A percentile compares a stretch with the other conserved stretches of the same genome.
These are phyloP conservation scores for Debaryomyces subglobosus DNA, from an alignment of 1,139 yeast genomes.

Conservation along the genomic window DNA sequence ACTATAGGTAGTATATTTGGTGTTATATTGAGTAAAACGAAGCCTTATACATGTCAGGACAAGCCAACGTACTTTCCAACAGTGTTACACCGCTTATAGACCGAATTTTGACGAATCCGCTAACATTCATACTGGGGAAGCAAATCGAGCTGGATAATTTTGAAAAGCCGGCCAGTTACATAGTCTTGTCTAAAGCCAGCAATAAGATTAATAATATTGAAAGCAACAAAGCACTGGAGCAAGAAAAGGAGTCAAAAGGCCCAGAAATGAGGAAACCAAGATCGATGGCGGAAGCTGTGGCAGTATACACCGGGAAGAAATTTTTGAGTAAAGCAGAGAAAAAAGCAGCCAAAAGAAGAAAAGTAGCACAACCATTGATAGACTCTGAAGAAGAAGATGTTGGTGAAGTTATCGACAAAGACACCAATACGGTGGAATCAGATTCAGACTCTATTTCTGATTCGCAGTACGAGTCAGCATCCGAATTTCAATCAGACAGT, in stretches of 20 bases:
- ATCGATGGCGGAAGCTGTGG: conserved; percentile 65
- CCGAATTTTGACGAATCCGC: conserved; percentile 59
- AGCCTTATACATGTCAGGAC: background rate
- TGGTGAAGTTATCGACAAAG: conserved; percentile 22
- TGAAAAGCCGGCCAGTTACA: conserved; percentile 42
- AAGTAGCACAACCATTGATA: conserved; percentile 16
- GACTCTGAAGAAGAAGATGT: conserved; percentile 28
- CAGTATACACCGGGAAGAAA: conserved; percentile 58
- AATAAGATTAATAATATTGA: background rate
- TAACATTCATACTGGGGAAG: conserved; percentile 60
- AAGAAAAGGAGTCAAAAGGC: conserved; percentile 8
- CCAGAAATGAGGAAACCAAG: conserved; percentile 36
- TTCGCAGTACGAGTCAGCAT: conserved; percentile 34
- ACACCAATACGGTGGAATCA: conserved; percentile 17
- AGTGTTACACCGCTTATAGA: conserved; percentile 50
- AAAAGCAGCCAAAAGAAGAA: conserved; percentile 30
- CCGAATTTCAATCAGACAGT: conserved; percentile 25
- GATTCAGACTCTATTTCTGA: conserved; percentile 17
- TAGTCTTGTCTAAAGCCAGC: conserved; percentile 35
- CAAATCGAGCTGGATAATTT: conserved; percentile 35
- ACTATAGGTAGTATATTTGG: background rate
- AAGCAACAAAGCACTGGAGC: conserved; percentile 5
- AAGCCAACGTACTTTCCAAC: conserved; percentile 10
- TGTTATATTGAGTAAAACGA: background rate
- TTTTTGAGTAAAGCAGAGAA: conserved; percentile 45